phyloP scores from a whole-genome alignment of 768 basidiomycete genomes.

The Serendipita sp. region DNA sequence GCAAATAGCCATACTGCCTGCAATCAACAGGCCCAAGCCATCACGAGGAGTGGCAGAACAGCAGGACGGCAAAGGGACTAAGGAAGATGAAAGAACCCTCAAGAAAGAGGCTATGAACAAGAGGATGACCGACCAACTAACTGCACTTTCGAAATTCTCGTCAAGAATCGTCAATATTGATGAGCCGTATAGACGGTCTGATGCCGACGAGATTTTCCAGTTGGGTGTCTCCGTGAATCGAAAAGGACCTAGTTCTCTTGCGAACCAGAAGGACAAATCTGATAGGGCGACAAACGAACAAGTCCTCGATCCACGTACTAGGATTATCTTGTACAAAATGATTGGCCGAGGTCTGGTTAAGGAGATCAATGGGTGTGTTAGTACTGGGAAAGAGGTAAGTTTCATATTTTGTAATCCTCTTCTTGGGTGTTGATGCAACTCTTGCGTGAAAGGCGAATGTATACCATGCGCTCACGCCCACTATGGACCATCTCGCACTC shows the following conservation, averaged over 20 bases:
- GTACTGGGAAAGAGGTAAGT: slow-evolving; percentile 90
- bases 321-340: slow-evolving; percentile 92
- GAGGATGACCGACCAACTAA: slow-evolving; percentile 55
- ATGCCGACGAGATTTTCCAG: slow-evolving; percentile 19
- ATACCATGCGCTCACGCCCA: slow-evolving; percentile 65
- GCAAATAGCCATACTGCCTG: slow-evolving; percentile 47
- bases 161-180: slow-evolving; percentile 63
- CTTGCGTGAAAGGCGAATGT: slow-evolving; percentile 64
- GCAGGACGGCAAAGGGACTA: slow-evolving; percentile 2
- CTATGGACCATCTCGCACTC: slow-evolving; percentile 55
- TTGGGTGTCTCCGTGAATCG: slow-evolving; percentile 66
- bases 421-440: slow-evolving; percentile 5
- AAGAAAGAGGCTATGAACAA: slow-evolving; percentile 20
- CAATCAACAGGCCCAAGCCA: slow-evolving; percentile 49
- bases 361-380: slow-evolving; percentile 90
- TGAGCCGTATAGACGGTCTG: slow-evolving; percentile 38
- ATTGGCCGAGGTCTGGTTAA: slow-evolving; percentile 76
- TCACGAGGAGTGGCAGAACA: slow-evolving; percentile 17
- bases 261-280: slow-evolving; percentile 86
- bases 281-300: slow-evolving; percentile 96
- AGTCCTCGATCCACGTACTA: slow-evolving; percentile 89
- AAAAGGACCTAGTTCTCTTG: slow-evolving; percentile 78
- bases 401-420: slow-evolving; percentile 2
- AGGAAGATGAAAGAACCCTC: slow-evolving; percentile 5
- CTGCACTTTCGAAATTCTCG: slow-evolving; percentile 58